Evolutionary conservation across 192 early-diverging fungal genomes (phyloP).

Genomic region (Podila horticola): DNA sequence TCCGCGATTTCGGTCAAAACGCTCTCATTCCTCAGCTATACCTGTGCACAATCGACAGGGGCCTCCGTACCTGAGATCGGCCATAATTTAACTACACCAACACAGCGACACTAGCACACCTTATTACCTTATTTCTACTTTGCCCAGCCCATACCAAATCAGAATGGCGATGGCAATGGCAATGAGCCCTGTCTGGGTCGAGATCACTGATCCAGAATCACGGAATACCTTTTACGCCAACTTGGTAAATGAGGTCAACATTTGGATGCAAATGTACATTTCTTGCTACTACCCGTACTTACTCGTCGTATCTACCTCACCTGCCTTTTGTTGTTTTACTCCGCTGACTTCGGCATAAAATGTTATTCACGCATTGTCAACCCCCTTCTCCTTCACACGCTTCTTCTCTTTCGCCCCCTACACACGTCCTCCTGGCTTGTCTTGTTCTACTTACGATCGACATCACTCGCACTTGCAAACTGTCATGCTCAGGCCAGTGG

Average conservation of each 20-base stretch:
- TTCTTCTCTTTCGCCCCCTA: neutral
- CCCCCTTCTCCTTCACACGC: neutral
- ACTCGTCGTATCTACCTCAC: neutral
- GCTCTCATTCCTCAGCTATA: no score
- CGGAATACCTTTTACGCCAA: constrained; percentile 73
- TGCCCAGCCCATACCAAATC: neutral
- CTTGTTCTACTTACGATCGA: neutral
- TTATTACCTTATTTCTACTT: neutral
- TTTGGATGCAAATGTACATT: neutral
- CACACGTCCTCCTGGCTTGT: neutral
- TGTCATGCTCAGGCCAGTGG: constrained; percentile 71
- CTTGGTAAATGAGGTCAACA: constrained; percentile 55
- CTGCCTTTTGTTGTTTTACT: no score
- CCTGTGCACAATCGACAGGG: no score
- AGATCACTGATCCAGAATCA: constrained; percentile 76
- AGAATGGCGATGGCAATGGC: constrained; percentile 17
- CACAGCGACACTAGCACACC: neutral
- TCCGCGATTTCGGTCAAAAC: no score
- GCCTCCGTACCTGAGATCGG: no score
- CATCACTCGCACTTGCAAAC: neutral
- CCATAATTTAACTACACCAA: neutral
- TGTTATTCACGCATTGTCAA: neutral
- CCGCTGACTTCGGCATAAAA: neutral
- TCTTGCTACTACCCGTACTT: neutral
- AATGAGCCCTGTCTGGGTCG: constrained; percentile 64